These are phyloP conservation scores for Cyathus striatus DNA, from an alignment of 768 basidiomycete genomes.

Conservation along the genomic window DNA sequence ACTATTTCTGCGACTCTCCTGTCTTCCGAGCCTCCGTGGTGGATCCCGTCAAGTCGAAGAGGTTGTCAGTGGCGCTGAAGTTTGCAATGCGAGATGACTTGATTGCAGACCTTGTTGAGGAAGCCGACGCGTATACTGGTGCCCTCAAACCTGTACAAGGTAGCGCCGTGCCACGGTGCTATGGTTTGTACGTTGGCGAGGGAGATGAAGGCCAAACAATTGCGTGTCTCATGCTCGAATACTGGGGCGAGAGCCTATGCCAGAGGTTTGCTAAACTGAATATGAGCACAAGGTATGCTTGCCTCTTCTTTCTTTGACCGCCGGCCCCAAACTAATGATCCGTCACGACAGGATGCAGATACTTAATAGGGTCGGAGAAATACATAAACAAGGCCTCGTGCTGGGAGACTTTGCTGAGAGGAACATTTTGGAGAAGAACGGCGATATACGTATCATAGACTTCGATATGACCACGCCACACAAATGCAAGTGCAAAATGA, in stretches of 20 bases:
- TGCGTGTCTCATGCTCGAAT: conserved; percentile 31
- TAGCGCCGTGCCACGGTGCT: conserved; percentile 22
- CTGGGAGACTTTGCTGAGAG: conserved; percentile 38
- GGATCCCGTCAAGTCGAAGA: background rate
- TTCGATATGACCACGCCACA: conserved; percentile 27
- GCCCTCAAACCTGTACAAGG: conserved; percentile 27
- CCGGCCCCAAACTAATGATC: background rate
- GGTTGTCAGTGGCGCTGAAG: conserved; percentile 21
- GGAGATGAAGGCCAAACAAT: conserved; percentile 22
- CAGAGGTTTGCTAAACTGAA: conserved; percentile 22
- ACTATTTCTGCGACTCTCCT: conserved; percentile 31
- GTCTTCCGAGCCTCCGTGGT: conserved; percentile 25
- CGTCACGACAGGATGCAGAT: conserved; percentile 20
- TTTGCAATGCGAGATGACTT: conserved; percentile 35
- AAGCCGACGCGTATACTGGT: conserved; percentile 26
- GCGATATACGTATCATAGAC: conserved; percentile 33
- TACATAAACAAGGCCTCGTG: conserved; percentile 27
- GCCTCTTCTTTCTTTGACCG: background rate
- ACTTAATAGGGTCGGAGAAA: conserved; percentile 23
- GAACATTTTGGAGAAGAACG: conserved; percentile 29
- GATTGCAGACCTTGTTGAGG: conserved; percentile 24
- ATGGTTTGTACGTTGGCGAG: conserved; percentile 27
- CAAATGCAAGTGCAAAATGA: conserved; percentile 22
- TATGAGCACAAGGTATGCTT: conserved; percentile 24
- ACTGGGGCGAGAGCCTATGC: conserved; percentile 28